Conservation (phyloP, 2,329 filamentous ascomycete species). For the Pseudocercospora eumusae region DNA sequence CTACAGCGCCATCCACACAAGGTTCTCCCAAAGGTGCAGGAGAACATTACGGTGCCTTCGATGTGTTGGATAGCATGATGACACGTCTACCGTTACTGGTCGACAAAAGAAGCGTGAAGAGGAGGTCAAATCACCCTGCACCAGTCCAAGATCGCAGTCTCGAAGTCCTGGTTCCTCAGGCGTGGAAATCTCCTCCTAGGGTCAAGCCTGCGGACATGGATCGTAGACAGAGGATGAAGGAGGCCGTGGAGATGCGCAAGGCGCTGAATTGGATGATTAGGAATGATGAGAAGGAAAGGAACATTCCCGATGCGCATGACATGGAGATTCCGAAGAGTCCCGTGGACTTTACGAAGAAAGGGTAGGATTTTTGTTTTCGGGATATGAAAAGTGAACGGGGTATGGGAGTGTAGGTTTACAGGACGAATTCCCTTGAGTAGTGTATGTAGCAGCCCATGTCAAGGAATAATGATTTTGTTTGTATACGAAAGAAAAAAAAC, state of each 20-base stretch:
- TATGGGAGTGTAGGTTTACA: too few relatives aligned
- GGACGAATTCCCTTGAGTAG: neutral
- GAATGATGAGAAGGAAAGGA: neutral
- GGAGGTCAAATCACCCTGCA: neutral
- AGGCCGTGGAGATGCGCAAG: neutral
- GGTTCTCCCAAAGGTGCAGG: neutral
- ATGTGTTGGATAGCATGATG: neutral
- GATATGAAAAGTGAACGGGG: too few relatives aligned
- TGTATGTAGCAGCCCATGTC: too few relatives aligned
- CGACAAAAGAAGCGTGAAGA: neutral
- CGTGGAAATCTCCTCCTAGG: neutral
- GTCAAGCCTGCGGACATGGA: neutral
- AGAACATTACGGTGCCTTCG: neutral
- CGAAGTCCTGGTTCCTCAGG: neutral
- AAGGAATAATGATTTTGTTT: too few relatives aligned
- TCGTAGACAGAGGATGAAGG: neutral
- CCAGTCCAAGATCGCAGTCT: neutral
- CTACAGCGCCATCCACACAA: neutral
- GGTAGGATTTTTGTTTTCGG: neutral
- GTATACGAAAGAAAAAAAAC: too few relatives aligned
- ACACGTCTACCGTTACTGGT: neutral
- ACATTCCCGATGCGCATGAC: neutral
- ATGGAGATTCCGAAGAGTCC: neutral
- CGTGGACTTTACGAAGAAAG: neutral
- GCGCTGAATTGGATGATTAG: neutral